These are phyloP conservation scores for Homolaphlyctis polyrhiza DNA, from an alignment of 371 early-diverging fungal species.

Conservation along the genomic window DNA sequence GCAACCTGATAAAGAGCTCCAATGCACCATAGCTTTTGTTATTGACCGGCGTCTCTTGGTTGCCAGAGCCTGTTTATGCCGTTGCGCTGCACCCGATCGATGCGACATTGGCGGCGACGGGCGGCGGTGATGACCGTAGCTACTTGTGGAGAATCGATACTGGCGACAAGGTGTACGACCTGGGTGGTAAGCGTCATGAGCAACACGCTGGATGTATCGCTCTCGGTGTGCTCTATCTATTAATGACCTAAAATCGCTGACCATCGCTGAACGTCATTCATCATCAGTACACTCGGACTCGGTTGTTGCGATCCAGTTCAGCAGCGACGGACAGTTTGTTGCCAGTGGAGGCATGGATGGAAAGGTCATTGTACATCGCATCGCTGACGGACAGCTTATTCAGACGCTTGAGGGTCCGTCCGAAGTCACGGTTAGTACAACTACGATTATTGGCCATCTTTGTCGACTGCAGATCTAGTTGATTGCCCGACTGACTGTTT, in stretches of 20 bases:
- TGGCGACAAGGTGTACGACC: constrained; percentile 54
- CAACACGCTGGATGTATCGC: background rate
- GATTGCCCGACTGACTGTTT: too few relatives aligned
- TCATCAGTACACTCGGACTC: constrained; percentile 77
- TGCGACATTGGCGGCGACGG: constrained; percentile 61
- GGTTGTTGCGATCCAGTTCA: constrained; percentile 80
- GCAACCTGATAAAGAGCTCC: background rate
- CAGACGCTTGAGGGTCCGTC: constrained; percentile 81
- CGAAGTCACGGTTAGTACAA: constrained; percentile 65
- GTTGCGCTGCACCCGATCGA: constrained; percentile 79
- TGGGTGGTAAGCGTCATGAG: constrained; percentile 1
- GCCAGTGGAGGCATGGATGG: constrained; percentile 97
- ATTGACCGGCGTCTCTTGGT: background rate
- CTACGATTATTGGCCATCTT: too few relatives aligned
- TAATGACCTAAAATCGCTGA: background rate
- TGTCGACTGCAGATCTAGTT: too few relatives aligned
- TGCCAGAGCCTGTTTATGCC: constrained; percentile 78
- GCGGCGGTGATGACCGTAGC: constrained; percentile 92
- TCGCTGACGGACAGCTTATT: constrained; percentile 54
- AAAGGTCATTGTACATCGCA: constrained; percentile 75
- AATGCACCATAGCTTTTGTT: background rate
- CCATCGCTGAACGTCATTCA: background rate
- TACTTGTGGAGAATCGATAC: constrained; percentile 85
- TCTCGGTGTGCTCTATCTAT: background rate
- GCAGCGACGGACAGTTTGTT: constrained; percentile 74